Base-by-base conservation (phyloP, 257 asterid genomes). In the Parsonsia alboflavescens region DNA sequence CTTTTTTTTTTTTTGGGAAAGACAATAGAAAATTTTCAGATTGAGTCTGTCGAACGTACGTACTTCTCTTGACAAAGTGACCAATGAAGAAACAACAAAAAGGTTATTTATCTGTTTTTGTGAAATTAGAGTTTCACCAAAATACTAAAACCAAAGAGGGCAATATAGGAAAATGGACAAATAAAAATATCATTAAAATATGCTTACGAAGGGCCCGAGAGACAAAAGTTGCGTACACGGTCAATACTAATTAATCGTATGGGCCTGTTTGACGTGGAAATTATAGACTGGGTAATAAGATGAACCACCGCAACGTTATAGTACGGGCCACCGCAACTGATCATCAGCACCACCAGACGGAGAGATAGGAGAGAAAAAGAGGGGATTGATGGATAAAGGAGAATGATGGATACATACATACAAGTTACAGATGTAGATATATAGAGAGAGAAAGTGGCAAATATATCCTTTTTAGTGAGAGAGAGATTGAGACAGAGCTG, bases 191-290 rank as follows among this genome's bases (percentile, higher is more conserved):
- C 2, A 56, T 2, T 28, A 44, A 73, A 48, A 36, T 67, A 74
- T 48, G 71, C n/a, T 16, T 15, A 45, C 10, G 5, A 16, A 26
- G 62, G 64, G 68, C 56, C 61, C 26, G 46, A 69, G 45, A 58
- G 28, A 61, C 48, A 67, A 85, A 83, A 89, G 85, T 81, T 56
- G 93, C 89, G 90, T 91, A 78, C 81, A 84, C 81, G 90, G 90
- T 88, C 83, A 86, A 85, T 86, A 76, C 77, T 76, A 88, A 82
- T 82, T 81, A 75, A 81, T 80, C 74, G 78, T 45, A 68, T 73
- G 80, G 78, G 48, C 72, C 61, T 3, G 79, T 12, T 33, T 83
- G 92, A 88, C 88, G 91, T 85, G 96, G 81, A 72, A 53, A 82
- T 45, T 75, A 41, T 22, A 16, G 67, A 85, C 11, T 78, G 82